Base-by-base conservation (phyloP, 768 basidiomycete genomes). In the Collybia mongolica region DNA sequence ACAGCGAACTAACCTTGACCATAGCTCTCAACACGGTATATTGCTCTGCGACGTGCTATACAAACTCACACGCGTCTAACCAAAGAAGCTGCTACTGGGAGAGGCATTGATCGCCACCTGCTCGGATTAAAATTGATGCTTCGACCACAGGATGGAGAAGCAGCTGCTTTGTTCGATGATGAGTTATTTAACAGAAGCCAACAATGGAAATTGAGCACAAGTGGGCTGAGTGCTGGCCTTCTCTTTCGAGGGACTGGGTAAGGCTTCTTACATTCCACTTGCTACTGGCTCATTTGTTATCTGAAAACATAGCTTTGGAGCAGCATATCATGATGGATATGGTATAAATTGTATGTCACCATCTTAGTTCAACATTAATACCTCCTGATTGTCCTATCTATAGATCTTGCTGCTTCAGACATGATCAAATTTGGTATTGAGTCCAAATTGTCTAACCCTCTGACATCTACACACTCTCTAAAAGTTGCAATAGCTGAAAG, bases 351-450 rank as follows among this genome's bases (percentile, higher is more conserved):
- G 93, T 93, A 63, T 60, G 88, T 75, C 18, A 36, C 3, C 35
- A 19, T 29, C 38, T 22, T 41, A 18, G 53, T 17, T 42, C 4
- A 23, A 14, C 12, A 45, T 42, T 11, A 41, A 7, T 36, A 2
- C 18, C 24, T 11, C 26, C 28, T 35, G 14, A 19, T 22, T 45
- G 9, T 39, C 23, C 29, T 39, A 55, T 24, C 48, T 44, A 19
- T 57, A 96, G 95, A 97, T 66, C 79, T 96, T 51, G 80, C 89
- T 49, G 91, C 86, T 12, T 82, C 86, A 12, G 70, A 84, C 38
- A 73, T 84, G 50, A 75, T 98, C 62, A 95, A 93, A 67, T 94
- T 97, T 69, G 94, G 96, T 2, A 84, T 97, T 62, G 96, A 98
- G 65, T 91, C 88, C 39, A 98, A 98, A 65, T 70, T 76, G 52